Evolutionary conservation across 2,329 filamentous ascomycete genomes (phyloP), one percentile per base, ranked within the genome.

Genomic region (Colletotrichum destructivum): DNA sequence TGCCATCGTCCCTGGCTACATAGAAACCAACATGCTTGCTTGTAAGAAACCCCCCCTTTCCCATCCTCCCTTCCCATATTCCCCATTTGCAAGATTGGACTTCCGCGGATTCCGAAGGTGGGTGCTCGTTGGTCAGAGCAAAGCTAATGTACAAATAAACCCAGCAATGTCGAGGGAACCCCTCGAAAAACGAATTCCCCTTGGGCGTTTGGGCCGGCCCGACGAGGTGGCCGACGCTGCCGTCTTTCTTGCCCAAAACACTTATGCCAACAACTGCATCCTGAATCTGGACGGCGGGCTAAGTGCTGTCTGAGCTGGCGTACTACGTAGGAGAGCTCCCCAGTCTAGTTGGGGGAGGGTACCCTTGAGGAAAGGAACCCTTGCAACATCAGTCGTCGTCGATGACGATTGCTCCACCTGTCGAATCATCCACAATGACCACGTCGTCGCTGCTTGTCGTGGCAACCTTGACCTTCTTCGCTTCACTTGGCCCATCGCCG

Each of bases 251-350:
- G 92, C 90, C 40, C 87, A 87, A 57, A 97, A 96, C 80, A 84
- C 89, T 73, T 98, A 96, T 82, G 93, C 94, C 67, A 96, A 96
- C 80, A 97, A 97, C 75, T 96, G 94, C 80, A 87, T 95, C 62
- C 85, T 98, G 62, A 96, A 95, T 80, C 86, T 98, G 38, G 95
- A 97, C 81, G 95, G 95, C 18, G 95, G 95, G 1, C 81, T 97
- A 75, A 95, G 93, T 80, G 93, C 93, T 62, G 82, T 81, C 76
- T 93, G 79, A 86, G 69, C 38, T 44, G 40, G 47, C 40, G 61
- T 55, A 40, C 9, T 9, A 11, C 35, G 35, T 38, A 38, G 8
- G 35, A 9, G 21, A 60, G 46, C 52, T 61, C 59, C 46, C 47
- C 46, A 18, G 23, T 26, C 15, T 40, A 26, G 26, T 55, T 44